Evolutionary conservation across 192 early-diverging fungal species (phyloP).

Genomic region (Linnemannia zychae): DNA sequence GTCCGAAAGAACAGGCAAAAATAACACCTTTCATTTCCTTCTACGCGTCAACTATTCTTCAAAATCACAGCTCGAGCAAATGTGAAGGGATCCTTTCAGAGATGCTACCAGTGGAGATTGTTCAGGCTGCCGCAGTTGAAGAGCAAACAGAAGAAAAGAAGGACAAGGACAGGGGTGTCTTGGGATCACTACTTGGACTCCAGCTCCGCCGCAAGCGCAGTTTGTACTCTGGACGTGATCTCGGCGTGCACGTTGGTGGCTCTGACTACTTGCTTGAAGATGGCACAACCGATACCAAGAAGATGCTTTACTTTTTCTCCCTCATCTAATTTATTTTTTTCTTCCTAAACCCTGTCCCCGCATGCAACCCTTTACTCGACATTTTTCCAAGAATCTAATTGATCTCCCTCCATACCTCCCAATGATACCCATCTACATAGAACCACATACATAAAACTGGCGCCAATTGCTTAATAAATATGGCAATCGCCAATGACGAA

Average conservation of each 20-base stretch:
- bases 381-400: too few relatives aligned
- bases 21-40: neutral
- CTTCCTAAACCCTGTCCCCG: neutral
- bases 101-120: slow-evolving; percentile 28
- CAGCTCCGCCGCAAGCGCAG: slow-evolving; percentile 12
- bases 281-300: slow-evolving; percentile 31
- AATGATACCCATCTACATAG: neutral
- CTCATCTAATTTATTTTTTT: slow-evolving; percentile 4
- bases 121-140: neutral
- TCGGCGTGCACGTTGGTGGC: neutral
- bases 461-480: neutral
- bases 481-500: neutral
- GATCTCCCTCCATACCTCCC: too few relatives aligned
- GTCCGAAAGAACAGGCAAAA: neutral
- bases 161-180: neutral
- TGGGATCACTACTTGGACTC: neutral
- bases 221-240: slow-evolving; percentile 12
- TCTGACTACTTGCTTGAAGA: slow-evolving; percentile 19
- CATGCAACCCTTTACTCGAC: neutral
- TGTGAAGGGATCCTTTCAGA: slow-evolving; percentile 44
- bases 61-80: neutral
- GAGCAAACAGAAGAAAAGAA: neutral
- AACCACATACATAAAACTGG: neutral
- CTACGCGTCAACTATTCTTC: neutral
- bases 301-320: slow-evolving; percentile 47